A percentile compares a stretch with the other conserved stretches of the same genome.
Evolutionary conservation across 345 rosid genomes (phyloP).

Genomic region (Eucalyptus leucophloia): DNA sequence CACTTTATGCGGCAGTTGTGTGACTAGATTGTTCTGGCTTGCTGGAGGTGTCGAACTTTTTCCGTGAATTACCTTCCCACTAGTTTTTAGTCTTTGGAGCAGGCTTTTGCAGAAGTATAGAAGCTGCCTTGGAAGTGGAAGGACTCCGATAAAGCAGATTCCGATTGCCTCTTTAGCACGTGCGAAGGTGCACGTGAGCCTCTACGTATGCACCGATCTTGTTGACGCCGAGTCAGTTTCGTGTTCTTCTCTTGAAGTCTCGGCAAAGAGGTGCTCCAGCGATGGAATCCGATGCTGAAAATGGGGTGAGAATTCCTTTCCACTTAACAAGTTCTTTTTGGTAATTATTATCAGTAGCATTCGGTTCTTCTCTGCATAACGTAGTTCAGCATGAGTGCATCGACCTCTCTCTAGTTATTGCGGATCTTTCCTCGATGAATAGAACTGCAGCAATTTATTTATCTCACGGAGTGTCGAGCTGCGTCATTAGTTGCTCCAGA

Average conservation of each 20-base stretch:
- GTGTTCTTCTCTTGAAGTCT: neutral
- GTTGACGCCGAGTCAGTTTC: neutral
- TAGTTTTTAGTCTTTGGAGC: neutral
- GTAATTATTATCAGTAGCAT: neutral
- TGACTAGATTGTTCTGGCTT: neutral
- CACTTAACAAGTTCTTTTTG: neutral
- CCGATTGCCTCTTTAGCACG: neutral
- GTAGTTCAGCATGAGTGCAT: neutral
- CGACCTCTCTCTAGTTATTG: neutral
- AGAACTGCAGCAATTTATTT: neutral
- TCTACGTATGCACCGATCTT: neutral
- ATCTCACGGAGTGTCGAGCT: neutral
- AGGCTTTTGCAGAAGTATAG: neutral
- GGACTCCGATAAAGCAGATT: neutral
- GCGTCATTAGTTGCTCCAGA: neutral
- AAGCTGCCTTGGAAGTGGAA: neutral
- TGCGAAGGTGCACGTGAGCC: neutral
- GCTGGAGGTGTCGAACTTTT: neutral
- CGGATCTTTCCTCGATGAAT: neutral
- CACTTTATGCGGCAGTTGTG: neutral
- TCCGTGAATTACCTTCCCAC: neutral
- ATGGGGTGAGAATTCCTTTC: constrained; percentile 33
- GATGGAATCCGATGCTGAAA: constrained; percentile 76
- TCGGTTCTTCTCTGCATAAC: neutral
- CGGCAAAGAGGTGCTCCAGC: neutral